A percentile compares a stretch with the other conserved stretches of the same genome.
These are phyloP conservation scores for Malbranchea zuffiana DNA, from an alignment of 2,329 filamentous ascomycete species.

Conservation along the genomic window DNA sequence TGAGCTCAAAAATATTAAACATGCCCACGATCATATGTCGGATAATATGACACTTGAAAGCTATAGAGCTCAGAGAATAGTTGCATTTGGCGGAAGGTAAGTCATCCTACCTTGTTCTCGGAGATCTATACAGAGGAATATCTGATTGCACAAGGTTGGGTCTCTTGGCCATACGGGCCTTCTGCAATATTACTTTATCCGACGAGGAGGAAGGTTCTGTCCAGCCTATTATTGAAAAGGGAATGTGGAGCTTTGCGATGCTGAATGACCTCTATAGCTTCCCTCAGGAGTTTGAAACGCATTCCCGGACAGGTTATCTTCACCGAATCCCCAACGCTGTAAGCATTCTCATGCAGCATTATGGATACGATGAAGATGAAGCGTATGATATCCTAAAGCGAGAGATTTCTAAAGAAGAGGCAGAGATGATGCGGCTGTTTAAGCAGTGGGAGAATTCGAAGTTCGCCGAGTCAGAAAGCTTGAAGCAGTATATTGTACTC, in stretches of 20 bases:
- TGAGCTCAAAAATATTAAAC: no score
- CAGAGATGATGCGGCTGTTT: not conserved
- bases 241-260: not conserved
- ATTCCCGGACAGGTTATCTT: not conserved
- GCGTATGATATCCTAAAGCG: slow-evolving; percentile 1
- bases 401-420: not conserved
- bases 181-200: not conserved
- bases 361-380: slow-evolving; percentile 1
- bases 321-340: not conserved
- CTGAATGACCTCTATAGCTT: slow-evolving; percentile 5
- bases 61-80: not conserved
- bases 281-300: not conserved
- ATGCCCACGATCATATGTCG: no score
- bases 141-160: not conserved
- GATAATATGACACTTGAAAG: no score
- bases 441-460: not conserved
- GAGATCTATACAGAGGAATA: no score
- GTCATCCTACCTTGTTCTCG: not conserved
- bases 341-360: not conserved
- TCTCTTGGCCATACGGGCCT: not conserved
- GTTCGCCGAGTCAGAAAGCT: not conserved
- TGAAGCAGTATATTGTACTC: not conserved
- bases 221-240: not conserved
- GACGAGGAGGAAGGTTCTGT: not conserved
- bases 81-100: not conserved